These are phyloP conservation scores for Saccharomycopsis babjevae DNA, from an alignment of 805 yeast genomes.

Conservation along the genomic window DNA sequence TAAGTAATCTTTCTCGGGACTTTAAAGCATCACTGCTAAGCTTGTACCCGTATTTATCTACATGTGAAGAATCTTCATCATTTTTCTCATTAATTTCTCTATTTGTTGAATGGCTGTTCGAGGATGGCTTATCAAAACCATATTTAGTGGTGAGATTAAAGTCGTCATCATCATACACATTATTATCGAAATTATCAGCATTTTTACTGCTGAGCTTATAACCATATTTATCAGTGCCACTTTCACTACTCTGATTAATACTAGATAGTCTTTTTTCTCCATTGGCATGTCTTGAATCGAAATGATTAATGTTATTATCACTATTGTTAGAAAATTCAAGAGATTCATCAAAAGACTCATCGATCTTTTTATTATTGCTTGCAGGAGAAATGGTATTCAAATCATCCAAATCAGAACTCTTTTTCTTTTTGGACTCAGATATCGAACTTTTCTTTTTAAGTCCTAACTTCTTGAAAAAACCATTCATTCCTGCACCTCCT, in stretches of 20 bases:
- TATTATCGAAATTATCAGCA: neutral
- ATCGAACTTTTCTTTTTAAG: conserved; percentile 10
- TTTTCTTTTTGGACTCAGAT: neutral
- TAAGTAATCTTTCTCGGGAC: neutral
- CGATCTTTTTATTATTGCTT: neutral
- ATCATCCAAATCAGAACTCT: neutral
- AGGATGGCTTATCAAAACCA: neutral
- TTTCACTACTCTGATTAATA: neutral
- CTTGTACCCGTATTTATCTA: neutral
- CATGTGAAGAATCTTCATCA: neutral
- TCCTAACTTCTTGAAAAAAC: conserved; percentile 16
- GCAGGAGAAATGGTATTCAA: neutral
- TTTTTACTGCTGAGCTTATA: neutral
- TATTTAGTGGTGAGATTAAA: neutral
- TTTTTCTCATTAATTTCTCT: neutral
- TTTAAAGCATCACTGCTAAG: neutral
- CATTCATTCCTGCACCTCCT: conserved; percentile 3
- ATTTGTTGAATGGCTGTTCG: neutral
- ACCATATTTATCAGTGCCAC: neutral
- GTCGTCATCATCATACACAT: neutral
- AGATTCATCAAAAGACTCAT: neutral
- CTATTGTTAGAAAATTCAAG: neutral
- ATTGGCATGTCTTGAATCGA: neutral
- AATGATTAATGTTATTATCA: neutral
- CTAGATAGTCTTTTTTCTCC: neutral